phyloP scores from a whole-genome alignment of 805 yeast species.

The Vanderwaltozyma tropicalis region DNA sequence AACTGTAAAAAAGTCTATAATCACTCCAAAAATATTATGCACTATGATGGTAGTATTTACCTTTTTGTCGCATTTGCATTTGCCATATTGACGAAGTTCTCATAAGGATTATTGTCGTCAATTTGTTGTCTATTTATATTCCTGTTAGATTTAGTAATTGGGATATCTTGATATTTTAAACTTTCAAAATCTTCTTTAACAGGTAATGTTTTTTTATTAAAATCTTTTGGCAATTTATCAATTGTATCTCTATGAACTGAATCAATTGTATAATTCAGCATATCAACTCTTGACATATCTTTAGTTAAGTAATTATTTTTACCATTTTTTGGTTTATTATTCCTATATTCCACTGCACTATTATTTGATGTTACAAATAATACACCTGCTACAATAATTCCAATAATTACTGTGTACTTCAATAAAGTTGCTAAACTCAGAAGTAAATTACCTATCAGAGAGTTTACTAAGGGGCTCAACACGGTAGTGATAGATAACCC shows the following conservation, averaged over 20 bases:
- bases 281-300: background rate
- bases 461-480: conserved; percentile 17
- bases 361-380: background rate
- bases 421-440: conserved; percentile 14
- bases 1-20: too few relatives aligned
- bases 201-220: background rate
- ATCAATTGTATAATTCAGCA: conserved; percentile 1
- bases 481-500: conserved; percentile 13
- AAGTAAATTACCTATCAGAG: conserved; percentile 19
- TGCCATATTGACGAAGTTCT: conserved; percentile 16
- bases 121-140: conserved; percentile 2
- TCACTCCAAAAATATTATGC: background rate
- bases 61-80: conserved; percentile 1
- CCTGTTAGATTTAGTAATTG: conserved; percentile 12
- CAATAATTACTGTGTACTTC: conserved; percentile 14
- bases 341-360: background rate
- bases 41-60: background rate
- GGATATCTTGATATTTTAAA: conserved; percentile 19
- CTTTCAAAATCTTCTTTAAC: conserved; percentile 11
- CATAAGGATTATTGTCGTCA: conserved; percentile 5
- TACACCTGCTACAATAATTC: conserved; percentile 8
- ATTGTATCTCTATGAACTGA: background rate
- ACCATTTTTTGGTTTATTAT: background rate
- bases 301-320: background rate
- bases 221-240: background rate